A percentile compares a stretch with the other conserved stretches of the same genome.
phyloP scores from a whole-genome alignment of 306 rosid species.

The Glycyrrhiza uralensis region DNA sequence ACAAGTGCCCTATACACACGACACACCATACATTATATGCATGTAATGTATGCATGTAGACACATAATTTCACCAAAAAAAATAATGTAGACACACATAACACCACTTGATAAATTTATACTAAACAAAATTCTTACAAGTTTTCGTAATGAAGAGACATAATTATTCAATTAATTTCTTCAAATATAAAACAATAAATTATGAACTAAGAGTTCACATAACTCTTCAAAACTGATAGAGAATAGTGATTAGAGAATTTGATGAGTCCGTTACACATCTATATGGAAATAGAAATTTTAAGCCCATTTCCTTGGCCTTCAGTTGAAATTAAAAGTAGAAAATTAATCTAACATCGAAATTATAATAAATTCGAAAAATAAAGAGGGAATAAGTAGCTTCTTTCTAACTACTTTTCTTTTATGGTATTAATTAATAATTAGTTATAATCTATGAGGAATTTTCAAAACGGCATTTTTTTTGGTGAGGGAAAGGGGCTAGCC shows the following conservation, averaged over 20 bases:
- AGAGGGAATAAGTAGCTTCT: neutral
- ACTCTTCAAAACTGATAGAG: neutral
- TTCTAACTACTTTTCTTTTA: neutral
- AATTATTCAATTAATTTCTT: neutral
- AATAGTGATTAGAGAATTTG: neutral
- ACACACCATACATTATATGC: no score
- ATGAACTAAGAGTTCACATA: neutral
- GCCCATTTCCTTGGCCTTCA: neutral
- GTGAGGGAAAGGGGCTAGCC: no score
- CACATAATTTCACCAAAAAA: no score
- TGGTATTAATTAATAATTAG: no score
- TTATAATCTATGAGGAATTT: no score
- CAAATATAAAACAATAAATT: neutral
- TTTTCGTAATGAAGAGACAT: neutral
- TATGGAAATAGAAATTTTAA: neutral
- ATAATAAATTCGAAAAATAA: neutral
- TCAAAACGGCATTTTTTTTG: no score
- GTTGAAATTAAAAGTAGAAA: neutral
- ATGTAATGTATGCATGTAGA: no score
- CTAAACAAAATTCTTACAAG: neutral
- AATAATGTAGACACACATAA: no score
- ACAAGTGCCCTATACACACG: no score
- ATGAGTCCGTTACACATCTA: neutral
- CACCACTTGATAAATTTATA: neutral
- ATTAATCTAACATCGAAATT: neutral